Conservation (phyloP, 2,329 filamentous ascomycete genomes). For the Scytalidium lignicola region DNA sequence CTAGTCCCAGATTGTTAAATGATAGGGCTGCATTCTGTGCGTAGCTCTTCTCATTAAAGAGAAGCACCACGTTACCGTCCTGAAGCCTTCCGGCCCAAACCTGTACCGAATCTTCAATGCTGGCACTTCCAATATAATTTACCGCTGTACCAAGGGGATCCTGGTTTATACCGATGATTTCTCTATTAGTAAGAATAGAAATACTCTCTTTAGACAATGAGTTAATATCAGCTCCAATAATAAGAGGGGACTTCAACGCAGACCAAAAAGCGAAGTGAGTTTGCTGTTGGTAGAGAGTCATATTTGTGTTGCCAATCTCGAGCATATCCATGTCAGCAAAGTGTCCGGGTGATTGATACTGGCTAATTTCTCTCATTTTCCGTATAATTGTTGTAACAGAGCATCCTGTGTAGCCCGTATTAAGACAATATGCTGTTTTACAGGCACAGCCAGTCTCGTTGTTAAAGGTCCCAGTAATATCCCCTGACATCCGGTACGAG, state of each 20-base stretch:
- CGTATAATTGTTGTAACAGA: slow-evolving; percentile 28
- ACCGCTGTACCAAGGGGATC: slow-evolving; percentile 26
- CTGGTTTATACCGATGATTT: slow-evolving; percentile 35
- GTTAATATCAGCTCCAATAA: slow-evolving; percentile 34
- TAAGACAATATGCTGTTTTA: slow-evolving; percentile 29
- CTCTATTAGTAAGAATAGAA: slow-evolving; percentile 28
- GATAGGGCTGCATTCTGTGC: too few species aligned
- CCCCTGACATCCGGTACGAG: slow-evolving; percentile 24
- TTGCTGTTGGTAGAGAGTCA: slow-evolving; percentile 34
- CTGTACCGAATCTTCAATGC: slow-evolving; percentile 21
- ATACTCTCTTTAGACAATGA: slow-evolving; percentile 25
- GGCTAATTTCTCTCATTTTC: slow-evolving; percentile 29
- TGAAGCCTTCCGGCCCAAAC: slow-evolving; percentile 21
- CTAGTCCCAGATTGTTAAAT: too few species aligned
- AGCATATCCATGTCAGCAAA: slow-evolving; percentile 37
- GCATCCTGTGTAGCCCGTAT: slow-evolving; percentile 29
- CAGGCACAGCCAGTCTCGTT: slow-evolving; percentile 21
- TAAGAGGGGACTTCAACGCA: slow-evolving; percentile 39
- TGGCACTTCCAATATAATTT: slow-evolving; percentile 17
- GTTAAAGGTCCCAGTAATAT: slow-evolving; percentile 19
- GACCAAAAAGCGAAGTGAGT: slow-evolving; percentile 42
- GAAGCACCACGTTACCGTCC: slow-evolving; percentile 10
- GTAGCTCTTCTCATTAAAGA: slow-evolving; percentile 10
- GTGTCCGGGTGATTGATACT: slow-evolving; percentile 26
- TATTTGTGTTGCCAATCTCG: slow-evolving; percentile 33